Percentiles rank a stretch among this genome's conserved stretches.
These are phyloP conservation scores for Fusarium duplospermum DNA, from an alignment of 2,329 filamentous ascomycete species.

Conservation along the genomic window DNA sequence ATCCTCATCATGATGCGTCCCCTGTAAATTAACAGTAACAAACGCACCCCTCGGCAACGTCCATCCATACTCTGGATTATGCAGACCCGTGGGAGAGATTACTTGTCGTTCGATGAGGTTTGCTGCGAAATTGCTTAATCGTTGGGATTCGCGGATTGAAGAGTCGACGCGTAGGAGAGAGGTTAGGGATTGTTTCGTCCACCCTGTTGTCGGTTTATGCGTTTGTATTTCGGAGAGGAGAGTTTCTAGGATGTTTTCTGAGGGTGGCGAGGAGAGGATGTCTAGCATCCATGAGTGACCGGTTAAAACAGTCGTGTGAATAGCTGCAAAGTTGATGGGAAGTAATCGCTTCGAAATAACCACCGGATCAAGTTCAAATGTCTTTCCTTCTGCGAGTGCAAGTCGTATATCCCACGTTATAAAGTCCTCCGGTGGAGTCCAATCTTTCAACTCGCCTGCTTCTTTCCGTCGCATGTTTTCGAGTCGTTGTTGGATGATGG, in stretches of 20 bases:
- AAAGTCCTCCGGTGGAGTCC: constrained; percentile 64
- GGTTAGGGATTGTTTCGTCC: constrained; percentile 59
- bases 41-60: constrained; percentile 55
- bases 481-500: constrained; percentile 63
- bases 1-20: constrained; percentile 60
- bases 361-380: constrained; percentile 57
- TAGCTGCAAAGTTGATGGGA: constrained; percentile 68
- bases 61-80: constrained; percentile 49
- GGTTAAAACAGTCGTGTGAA: constrained; percentile 68
- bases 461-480: constrained; percentile 57
- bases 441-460: constrained; percentile 51
- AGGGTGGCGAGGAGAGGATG: constrained; percentile 54
- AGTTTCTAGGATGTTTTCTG: constrained; percentile 49
- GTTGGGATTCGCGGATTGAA: constrained; percentile 65
- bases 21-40: constrained; percentile 57
- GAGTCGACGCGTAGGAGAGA: constrained; percentile 61
- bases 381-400: constrained; percentile 57
- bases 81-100: constrained; percentile 56
- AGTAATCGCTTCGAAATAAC: constrained; percentile 64
- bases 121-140: constrained; percentile 59
- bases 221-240: constrained; percentile 57
- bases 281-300: constrained; percentile 61
- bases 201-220: constrained; percentile 48
- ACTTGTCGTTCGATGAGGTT: constrained; percentile 61
- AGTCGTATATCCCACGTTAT: constrained; percentile 68